Base-by-base conservation (phyloP, 805 yeast species). In the Ogataea ganodermae region DNA sequence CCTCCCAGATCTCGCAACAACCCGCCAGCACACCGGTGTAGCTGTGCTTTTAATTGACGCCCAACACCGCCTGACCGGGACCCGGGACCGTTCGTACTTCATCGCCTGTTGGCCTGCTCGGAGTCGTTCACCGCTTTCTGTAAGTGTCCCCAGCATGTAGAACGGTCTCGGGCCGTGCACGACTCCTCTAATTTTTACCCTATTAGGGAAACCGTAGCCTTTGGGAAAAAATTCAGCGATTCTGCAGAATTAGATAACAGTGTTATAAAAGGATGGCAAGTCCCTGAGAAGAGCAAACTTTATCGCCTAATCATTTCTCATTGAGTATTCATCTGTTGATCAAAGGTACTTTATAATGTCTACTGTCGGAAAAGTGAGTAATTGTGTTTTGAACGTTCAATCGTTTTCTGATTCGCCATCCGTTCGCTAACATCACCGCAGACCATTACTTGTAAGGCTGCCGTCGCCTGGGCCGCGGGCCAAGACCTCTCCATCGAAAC, bases 381-480 rank as follows among this genome's bases (percentile, higher is more conserved):
- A 13, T 8, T 21, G 18, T 3, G 12, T n/a, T n/a, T n/a, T n/a
- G n/a, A n/a, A n/a, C n/a, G n/a, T n/a, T n/a, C n/a, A n/a, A n/a
- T n/a, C n/a, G n/a, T n/a, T n/a, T n/a, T n/a, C n/a, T n/a, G n/a
- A 33, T 14, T 33, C 9, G 17, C 6, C n/a, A 7, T 13, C 17
- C 22, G 33, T 30, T 12, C n/a, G 17, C 33, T 18, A 39, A 12
- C 32, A 5, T 13, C 27, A 20, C 28, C 18, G 6, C 40, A 64
- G 63, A 61, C 67, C 24, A 90, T 91, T 64, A 81, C 82, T 39
- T 94, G 98, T 75, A 78, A 82, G 65, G 99, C 99, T 49, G 99
- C 99, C 42, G 89, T 94, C 61, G 97, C 98, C 57, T 92, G 98
- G 92, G 96, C 86, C 67, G 94, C 98, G 23, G 89, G 84, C 39